Percentiles rank a stretch among this genome's conserved stretches.
Evolutionary conservation across 129 eudicot species (phyloP).

Genomic region (Chrysanthemum makinoi): DNA sequence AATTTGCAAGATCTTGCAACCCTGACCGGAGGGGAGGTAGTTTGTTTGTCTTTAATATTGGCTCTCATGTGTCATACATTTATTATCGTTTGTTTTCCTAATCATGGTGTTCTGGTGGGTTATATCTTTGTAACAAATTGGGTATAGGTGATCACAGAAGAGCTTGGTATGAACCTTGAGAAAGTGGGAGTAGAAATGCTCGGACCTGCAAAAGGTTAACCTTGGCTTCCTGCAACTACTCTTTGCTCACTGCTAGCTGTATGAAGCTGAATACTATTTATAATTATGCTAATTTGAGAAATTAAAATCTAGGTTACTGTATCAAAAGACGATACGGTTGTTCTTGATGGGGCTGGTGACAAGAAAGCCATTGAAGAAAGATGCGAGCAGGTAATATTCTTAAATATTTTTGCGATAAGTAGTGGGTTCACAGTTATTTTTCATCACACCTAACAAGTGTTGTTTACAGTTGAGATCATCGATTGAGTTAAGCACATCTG

Average conservation of each 20-base stretch:
- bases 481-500: not conserved
- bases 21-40: slow-evolving; percentile 52
- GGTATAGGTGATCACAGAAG: slow-evolving; percentile 46
- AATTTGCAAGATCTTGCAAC: slow-evolving; percentile 46
- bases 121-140: not conserved
- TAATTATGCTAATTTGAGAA: not conserved
- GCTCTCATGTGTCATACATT: not conserved
- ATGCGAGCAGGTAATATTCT: not conserved
- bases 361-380: slow-evolving; percentile 8
- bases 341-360: slow-evolving; percentile 4
- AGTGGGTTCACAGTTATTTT: not conserved
- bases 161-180: slow-evolving; percentile 46
- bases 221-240: not conserved
- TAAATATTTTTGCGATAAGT: not conserved
- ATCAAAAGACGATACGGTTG: slow-evolving; percentile 49
- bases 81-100: not conserved
- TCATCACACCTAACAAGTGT: not conserved
- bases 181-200: slow-evolving; percentile 40
- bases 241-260: not conserved
- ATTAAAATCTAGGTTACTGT: slow-evolving; percentile 39
- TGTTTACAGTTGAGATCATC: slow-evolving; percentile 7
- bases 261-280: not conserved
- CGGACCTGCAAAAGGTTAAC: slow-evolving; percentile 46
- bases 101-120: not conserved
- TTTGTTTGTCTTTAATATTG: not conserved